phyloP scores from a whole-genome alignment of 2,329 filamentous ascomycete genomes.

The Penicillium sp. region DNA sequence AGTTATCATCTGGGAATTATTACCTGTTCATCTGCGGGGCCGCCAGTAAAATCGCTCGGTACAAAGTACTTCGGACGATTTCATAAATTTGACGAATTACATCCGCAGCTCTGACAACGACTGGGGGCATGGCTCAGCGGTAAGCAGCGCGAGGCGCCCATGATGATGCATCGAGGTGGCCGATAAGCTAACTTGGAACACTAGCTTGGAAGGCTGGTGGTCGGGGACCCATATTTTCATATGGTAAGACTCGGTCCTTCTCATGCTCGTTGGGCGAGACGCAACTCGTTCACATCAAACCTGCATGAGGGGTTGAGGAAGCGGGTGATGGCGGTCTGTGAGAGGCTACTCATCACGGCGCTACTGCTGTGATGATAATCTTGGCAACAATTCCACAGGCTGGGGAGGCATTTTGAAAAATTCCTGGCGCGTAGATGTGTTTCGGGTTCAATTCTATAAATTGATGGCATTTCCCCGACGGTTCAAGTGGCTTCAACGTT shows the following conservation, averaged over 20 bases:
- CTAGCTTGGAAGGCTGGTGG: neutral
- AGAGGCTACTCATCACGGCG: conserved; percentile 8
- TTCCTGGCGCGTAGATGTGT: conserved; percentile 1
- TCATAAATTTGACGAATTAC: conserved; percentile 3
- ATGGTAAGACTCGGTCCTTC: neutral
- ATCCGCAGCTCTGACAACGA: conserved; percentile 3
- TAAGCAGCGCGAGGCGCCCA: conserved; percentile 7
- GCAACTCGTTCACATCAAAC: conserved; percentile 1
- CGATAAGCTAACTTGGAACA: conserved; percentile 10
- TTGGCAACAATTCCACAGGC: conserved; percentile 6
- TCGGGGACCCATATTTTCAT: neutral
- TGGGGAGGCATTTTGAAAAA: neutral
- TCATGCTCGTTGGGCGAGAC: conserved; percentile 5
- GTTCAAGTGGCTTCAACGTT: neutral
- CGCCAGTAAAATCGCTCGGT: conserved; percentile 1
- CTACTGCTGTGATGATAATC: conserved; percentile 12
- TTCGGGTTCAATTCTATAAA: neutral
- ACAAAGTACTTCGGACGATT: conserved; percentile 5
- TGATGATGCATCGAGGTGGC: conserved; percentile 5
- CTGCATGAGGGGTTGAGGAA: conserved; percentile 8
- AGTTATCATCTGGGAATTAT: neutral
- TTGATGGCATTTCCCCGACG: neutral
- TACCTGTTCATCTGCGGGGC: conserved; percentile 6
- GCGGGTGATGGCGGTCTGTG: conserved; percentile 10
- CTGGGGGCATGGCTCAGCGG: conserved; percentile 8